Percentiles rank a stretch among this genome's conserved stretches.
phyloP scores from a whole-genome alignment of 805 yeast genomes.

The Myxozyma neotropica region DNA sequence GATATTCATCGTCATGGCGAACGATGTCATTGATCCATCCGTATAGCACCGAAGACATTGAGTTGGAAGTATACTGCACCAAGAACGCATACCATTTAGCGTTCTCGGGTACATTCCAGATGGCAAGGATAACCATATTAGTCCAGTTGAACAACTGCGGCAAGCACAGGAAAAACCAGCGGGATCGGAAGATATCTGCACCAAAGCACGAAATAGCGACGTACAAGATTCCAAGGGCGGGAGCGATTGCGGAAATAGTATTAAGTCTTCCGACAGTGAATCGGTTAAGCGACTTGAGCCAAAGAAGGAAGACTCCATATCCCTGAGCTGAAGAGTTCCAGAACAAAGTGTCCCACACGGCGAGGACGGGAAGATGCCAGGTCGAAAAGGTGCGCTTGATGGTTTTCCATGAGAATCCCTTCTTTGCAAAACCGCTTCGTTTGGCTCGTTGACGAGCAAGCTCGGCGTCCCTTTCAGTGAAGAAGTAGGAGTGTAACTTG shows the following conservation, averaged over 20 bases:
- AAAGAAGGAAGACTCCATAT: conserved; percentile 60
- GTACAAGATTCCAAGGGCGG: conserved; percentile 59
- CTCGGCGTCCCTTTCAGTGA: conserved; percentile 60
- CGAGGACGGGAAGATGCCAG: conserved; percentile 49
- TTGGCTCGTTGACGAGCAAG: conserved; percentile 52
- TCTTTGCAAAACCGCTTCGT: conserved; percentile 42
- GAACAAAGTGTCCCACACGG: conserved; percentile 46
- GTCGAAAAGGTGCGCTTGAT: conserved; percentile 51
- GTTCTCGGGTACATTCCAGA: conserved; percentile 56
- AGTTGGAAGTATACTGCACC: conserved; percentile 60
- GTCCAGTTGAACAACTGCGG: conserved; percentile 57
- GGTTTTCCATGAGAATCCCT: conserved; percentile 42
- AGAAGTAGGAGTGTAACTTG: conserved; percentile 54
- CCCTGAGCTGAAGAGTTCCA: conserved; percentile 45
- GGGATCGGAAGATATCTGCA: conserved; percentile 55
- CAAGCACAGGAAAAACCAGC: conserved; percentile 58
- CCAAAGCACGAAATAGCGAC: conserved; percentile 35
- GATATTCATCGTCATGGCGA: conserved; percentile 54
- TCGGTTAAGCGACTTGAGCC: conserved; percentile 56
- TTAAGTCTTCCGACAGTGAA: conserved; percentile 52
- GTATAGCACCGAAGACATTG: conserved; percentile 61
- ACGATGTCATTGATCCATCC: conserved; percentile 63
- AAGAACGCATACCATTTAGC: conserved; percentile 66
- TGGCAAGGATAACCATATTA: conserved; percentile 56
- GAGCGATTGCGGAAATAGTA: conserved; percentile 57